Evolutionary conservation across 2,329 filamentous ascomycete genomes (phyloP), one percentile per base, ranked within the genome.

Genomic region (Teratosphaeria nubilosa): DNA sequence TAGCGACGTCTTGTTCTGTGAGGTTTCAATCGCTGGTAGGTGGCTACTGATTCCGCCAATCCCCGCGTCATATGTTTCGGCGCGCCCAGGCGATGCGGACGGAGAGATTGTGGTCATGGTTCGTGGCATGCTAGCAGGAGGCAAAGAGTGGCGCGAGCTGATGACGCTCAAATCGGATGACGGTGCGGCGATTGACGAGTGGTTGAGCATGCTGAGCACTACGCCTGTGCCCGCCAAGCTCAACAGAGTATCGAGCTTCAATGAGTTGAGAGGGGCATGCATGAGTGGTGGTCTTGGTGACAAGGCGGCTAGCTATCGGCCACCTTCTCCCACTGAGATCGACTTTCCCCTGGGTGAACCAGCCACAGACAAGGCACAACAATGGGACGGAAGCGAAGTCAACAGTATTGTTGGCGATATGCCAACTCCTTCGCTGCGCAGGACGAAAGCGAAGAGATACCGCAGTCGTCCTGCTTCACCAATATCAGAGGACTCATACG

Each of bases 31-130:
- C 56, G 80, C 82, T 5, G 85, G 87, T 14, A 83, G 85, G 56
- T 97, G 90, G 85, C 81, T 99, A 4, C 80, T 99, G 0, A 96
- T 99, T 68, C 88, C 91, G n/a, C 92, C 94, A 0, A 80, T 96
- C n/a, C 80, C 86, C 20, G 80, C 84, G 62, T 78, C 80, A 37
- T 81, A 83, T 60, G 81, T 95, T 22, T 97, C 94, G 13, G 90
- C 91, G 54, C 85, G 92, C 45, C 84, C 80, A 60, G 91, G 91
- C 13, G 86, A 91, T 41, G 72, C 76, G n/a, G 78, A 82, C 56
- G 82, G 84, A 30, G 86, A 95, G 64, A 80, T 97, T 61, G 81
- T 96, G 9, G 77, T 95, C 59, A 96, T 97, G 91, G 81, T 96
- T 57, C 85, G 90, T 59, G 91, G 90, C 48, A 77, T 77, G 61